Conservation (phyloP, 805 yeast species). For the Ogataea chonburiensis region DNA sequence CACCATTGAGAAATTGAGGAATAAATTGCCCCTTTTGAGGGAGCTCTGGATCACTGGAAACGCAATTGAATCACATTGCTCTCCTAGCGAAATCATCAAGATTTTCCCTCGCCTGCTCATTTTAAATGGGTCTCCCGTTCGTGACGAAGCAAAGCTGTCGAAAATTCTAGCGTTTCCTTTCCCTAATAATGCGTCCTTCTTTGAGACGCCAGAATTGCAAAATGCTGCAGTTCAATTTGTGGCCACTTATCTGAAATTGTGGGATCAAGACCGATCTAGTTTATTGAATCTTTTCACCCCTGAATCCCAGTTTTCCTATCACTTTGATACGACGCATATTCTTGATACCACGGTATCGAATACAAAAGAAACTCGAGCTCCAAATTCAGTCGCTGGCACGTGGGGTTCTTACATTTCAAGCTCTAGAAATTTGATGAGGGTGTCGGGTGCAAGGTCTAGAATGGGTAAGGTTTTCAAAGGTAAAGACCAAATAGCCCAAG, state of each 20-base stretch:
- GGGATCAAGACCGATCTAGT: slow-evolving; percentile 79
- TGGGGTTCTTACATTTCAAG: slow-evolving; percentile 70
- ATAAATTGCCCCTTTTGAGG: slow-evolving; percentile 68
- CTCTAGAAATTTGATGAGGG: slow-evolving; percentile 74
- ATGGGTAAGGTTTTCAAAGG: slow-evolving; percentile 64
- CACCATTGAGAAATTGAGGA: slow-evolving; percentile 70
- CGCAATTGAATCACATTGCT: slow-evolving; percentile 53
- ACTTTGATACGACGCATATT: slow-evolving; percentile 64
- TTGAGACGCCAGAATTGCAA: slow-evolving; percentile 74
- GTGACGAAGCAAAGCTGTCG: slow-evolving; percentile 66
- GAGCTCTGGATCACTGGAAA: slow-evolving; percentile 80
- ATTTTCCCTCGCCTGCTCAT: slow-evolving; percentile 78
- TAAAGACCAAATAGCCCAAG: slow-evolving; percentile 56
- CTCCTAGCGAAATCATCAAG: slow-evolving; percentile 61
- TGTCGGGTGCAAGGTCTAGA: slow-evolving; percentile 55
- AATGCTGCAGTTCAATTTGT: slow-evolving; percentile 73
- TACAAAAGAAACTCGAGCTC: slow-evolving; percentile 1
- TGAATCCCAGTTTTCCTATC: slow-evolving; percentile 81
- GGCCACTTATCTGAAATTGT: slow-evolving; percentile 67
- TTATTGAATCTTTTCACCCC: slow-evolving; percentile 72
- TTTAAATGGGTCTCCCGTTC: slow-evolving; percentile 72
- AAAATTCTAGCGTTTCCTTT: slow-evolving; percentile 56
- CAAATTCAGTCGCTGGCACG: slow-evolving; percentile 27
- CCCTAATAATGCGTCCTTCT: slow-evolving; percentile 62
- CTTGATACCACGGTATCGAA: slow-evolving; percentile 16